A percentile compares a stretch with the other conserved stretches of the same genome.
phyloP scores from a whole-genome alignment of 2,329 filamentous ascomycete species.

The Chrysoporthe deuterocubensis region DNA sequence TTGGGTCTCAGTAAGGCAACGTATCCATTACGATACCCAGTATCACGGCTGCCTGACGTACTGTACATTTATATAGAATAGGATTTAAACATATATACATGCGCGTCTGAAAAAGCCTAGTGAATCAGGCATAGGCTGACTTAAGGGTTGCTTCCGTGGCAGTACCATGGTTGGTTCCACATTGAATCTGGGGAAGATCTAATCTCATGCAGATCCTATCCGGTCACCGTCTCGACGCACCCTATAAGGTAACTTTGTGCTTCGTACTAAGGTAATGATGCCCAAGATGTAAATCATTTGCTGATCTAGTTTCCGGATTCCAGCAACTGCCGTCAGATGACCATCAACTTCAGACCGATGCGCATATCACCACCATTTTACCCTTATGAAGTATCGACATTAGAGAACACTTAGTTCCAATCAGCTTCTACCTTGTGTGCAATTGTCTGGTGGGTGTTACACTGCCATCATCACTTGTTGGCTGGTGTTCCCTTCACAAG shows the following conservation, averaged over 20 bases:
- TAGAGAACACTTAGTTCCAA: neutral
- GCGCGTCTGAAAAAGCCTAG: neutral
- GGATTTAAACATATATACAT: neutral
- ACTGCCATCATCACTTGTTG: too few species aligned
- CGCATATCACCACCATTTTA: neutral
- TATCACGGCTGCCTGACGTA: neutral
- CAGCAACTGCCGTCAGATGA: neutral
- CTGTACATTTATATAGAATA: neutral
- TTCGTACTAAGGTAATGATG: neutral
- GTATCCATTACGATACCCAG: neutral
- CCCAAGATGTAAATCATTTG: neutral
- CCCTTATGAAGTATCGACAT: neutral
- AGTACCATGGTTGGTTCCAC: slow-evolving; percentile 1
- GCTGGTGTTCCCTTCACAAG: too few species aligned
- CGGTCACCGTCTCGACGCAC: neutral
- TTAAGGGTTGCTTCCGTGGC: neutral
- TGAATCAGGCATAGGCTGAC: neutral
- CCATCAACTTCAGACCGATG: neutral
- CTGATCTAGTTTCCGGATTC: neutral
- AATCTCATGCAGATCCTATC: slow-evolving; percentile 6
- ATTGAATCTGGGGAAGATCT: slow-evolving; percentile 7
- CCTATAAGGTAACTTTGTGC: too few species aligned
- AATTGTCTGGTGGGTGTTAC: too few species aligned
- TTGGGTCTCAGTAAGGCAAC: too few species aligned
- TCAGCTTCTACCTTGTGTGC: too few species aligned